phyloP scores from a whole-genome alignment of 306 rosid genomes.

The Cicer yamashitae region DNA sequence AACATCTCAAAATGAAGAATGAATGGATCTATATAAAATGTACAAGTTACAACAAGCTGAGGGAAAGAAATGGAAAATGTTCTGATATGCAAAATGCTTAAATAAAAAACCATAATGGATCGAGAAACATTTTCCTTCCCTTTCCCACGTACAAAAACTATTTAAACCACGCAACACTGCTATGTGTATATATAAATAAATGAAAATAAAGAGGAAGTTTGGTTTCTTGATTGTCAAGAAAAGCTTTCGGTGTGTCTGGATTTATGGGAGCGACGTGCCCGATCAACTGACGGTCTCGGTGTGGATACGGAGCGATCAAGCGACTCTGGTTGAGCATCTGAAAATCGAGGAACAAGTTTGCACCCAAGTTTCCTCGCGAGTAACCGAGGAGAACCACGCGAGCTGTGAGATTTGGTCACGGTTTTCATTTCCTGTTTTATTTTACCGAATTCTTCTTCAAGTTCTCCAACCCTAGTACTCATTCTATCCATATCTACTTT shows the following conservation, averaged over 20 bases:
- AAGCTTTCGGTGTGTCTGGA: conserved; percentile 67
- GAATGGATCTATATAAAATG: conserved; percentile 21
- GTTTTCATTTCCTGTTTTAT: conserved; percentile 91
- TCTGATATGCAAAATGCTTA: conserved; percentile 30
- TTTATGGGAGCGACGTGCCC: conserved; percentile 53
- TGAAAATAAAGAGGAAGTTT: conserved; percentile 27
- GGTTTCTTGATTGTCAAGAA: conserved; percentile 53
- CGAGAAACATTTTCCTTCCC: conserved; percentile 57
- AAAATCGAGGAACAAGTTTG: conserved; percentile 72
- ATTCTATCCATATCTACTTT: conserved; percentile 87
- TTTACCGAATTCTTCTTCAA: conserved; percentile 79
- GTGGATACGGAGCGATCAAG: conserved; percentile 56
- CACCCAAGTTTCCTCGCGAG: conserved; percentile 70
- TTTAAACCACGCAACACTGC: conserved; percentile 55
- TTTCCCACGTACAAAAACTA: conserved; percentile 54
- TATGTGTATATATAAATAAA: conserved; percentile 21
- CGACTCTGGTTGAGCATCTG: conserved; percentile 75
- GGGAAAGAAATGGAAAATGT: conserved; percentile 72
- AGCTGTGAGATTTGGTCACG: conserved; percentile 69
- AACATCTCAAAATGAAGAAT: conserved; percentile 38
- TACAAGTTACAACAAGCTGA: conserved; percentile 34
- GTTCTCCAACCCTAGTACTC: conserved; percentile 87
- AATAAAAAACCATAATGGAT: conserved; percentile 37
- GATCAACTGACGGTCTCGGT: conserved; percentile 71
- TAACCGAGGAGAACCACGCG: conserved; percentile 70